Conservation (phyloP, 495 filamentous ascomycete species). For the Recurvomyces mirabilis region DNA sequence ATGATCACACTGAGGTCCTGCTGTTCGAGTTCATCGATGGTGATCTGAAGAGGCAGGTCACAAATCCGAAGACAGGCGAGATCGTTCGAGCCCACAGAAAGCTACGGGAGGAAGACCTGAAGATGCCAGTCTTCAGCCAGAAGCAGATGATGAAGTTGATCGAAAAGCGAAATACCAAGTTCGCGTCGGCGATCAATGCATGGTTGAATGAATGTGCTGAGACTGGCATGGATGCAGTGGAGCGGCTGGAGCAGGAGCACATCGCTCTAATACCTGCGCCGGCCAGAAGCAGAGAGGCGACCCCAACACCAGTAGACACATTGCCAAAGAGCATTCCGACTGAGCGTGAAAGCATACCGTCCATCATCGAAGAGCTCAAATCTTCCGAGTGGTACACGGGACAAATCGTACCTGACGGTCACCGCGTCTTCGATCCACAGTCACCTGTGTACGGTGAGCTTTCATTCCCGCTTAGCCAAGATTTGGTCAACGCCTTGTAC, state of each 20-base stretch:
- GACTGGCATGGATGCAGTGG: conserved; percentile 54
- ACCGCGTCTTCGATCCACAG: conserved; percentile 85
- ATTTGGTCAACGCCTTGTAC: conserved; percentile 87
- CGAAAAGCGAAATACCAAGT: conserved; percentile 83
- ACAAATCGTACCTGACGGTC: conserved; percentile 90
- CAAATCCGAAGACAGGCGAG: conserved; percentile 57
- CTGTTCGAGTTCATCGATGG: conserved; percentile 89
- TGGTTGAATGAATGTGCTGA: conserved; percentile 67
- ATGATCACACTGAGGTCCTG: conserved; percentile 52
- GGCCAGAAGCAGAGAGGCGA: conserved; percentile 38
- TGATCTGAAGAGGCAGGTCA: conserved; percentile 72
- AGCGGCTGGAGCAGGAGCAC: conserved; percentile 42
- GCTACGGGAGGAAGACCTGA: conserved; percentile 66
- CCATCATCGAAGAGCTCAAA: conserved; percentile 80
- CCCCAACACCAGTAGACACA: conserved; percentile 34
- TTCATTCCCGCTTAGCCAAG: conserved; percentile 75
- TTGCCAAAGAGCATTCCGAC: conserved; percentile 63
- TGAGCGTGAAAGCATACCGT: conserved; percentile 68
- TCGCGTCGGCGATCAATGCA: conserved; percentile 60
- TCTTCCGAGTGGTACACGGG: conserved; percentile 73
- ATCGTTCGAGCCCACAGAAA: conserved; percentile 50
- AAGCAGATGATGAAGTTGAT: conserved; percentile 85
- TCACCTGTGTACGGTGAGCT: conserved; percentile 73
- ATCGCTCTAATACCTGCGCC: conserved; percentile 40
- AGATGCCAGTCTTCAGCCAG: conserved; percentile 88